Percentiles rank a stretch among this genome's conserved stretches.
Conservation (phyloP, 1,284 basidiomycete species). For the Marasmius oreades region DNA sequence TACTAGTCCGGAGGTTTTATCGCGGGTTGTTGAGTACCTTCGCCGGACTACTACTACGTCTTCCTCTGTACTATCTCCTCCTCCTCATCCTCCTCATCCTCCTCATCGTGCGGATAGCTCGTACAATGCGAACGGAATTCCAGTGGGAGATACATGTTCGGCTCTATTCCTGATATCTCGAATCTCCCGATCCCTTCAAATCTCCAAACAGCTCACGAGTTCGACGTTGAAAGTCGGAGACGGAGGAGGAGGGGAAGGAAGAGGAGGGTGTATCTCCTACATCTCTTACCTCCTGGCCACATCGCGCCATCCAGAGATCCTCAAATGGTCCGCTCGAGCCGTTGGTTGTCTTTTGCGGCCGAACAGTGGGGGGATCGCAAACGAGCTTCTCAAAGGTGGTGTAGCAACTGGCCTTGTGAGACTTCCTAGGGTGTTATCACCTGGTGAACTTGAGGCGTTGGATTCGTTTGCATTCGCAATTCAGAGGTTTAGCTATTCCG, state of each 20-base stretch:
- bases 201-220: constrained; percentile 21
- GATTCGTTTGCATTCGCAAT: constrained; percentile 23
- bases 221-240: too few relatives aligned
- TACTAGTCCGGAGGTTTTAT: constrained; percentile 12
- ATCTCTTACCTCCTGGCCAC: constrained; percentile 17
- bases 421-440: constrained; percentile 21
- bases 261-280: constrained; percentile 19
- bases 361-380: constrained; percentile 24
- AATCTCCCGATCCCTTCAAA: constrained; percentile 22
- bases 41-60: too few relatives aligned
- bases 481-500: constrained; percentile 22
- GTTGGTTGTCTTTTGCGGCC: constrained; percentile 26
- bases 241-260: too few relatives aligned
- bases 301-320: constrained; percentile 19
- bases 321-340: constrained; percentile 21
- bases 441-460: constrained; percentile 15
- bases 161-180: constrained; percentile 20
- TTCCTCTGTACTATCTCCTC: too few relatives aligned
- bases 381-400: constrained; percentile 20
- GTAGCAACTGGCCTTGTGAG: constrained; percentile 23
- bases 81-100: constrained; percentile 4
- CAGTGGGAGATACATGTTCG: constrained; percentile 16
- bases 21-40: constrained; percentile 18
- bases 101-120: too few relatives aligned
- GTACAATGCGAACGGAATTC: not conserved